Evolutionary conservation across 768 basidiomycete genomes (phyloP).

Genomic region (Lenzites betulinus): DNA sequence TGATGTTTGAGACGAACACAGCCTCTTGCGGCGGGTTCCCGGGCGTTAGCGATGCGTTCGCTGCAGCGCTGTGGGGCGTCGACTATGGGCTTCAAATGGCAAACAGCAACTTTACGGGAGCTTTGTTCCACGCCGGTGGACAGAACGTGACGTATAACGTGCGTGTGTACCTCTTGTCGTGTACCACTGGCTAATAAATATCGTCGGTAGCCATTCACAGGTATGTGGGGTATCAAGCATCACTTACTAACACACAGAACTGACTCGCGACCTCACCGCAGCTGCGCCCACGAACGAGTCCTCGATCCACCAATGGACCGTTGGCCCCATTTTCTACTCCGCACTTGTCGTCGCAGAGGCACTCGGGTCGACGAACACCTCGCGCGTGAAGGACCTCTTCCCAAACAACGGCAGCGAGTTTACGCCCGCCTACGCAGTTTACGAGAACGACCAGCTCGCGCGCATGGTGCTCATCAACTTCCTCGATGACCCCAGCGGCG

Average conservation of each 20-base stretch:
- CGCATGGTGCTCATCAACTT: constrained; percentile 53
- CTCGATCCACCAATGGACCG: constrained; percentile 42
- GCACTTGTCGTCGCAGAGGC: constrained; percentile 49
- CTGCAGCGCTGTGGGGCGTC: constrained; percentile 51
- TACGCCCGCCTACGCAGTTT: constrained; percentile 51
- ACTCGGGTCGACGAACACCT: constrained; percentile 43
- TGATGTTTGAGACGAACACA: constrained; percentile 56
- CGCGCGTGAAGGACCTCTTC: constrained; percentile 45
- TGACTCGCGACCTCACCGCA: too few relatives aligned
- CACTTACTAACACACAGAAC: background rate
- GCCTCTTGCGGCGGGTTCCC: constrained; percentile 58
- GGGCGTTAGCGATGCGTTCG: constrained; percentile 52
- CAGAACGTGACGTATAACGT: constrained; percentile 57
- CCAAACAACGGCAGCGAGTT: constrained; percentile 35
- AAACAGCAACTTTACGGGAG: constrained; percentile 47
- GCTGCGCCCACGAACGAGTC: constrained; percentile 47
- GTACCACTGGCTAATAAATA: too few relatives aligned
- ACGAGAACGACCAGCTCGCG: constrained; percentile 46
- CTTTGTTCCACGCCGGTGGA: constrained; percentile 50
- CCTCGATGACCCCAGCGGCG: constrained; percentile 43
- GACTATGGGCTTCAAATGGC: constrained; percentile 55
- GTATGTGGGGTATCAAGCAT: constrained; percentile 12
- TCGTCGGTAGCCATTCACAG: constrained; percentile 47
- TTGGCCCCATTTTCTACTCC: constrained; percentile 50
- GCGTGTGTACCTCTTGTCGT: constrained; percentile 36